Evolutionary conservation across 495 filamentous ascomycete genomes (phyloP).

Genomic region (Rostrohypoxylon terebratum): DNA sequence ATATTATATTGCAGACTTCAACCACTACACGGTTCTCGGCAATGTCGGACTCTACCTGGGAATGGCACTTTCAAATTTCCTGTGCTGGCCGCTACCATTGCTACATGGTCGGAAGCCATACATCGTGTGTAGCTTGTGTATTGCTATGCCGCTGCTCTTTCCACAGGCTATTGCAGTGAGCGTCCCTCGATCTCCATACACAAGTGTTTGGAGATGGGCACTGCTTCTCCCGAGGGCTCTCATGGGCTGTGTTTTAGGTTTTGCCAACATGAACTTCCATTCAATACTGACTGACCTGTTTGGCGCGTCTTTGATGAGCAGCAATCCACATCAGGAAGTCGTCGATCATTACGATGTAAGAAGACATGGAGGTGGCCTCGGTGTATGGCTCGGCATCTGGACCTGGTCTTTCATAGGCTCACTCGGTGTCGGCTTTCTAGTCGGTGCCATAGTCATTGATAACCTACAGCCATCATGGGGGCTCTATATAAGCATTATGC

Average conservation of each 20-base stretch:
- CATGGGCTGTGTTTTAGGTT: conserved; percentile 76
- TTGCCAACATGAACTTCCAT: conserved; percentile 80
- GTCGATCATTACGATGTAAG: conserved; percentile 71
- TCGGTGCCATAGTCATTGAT: conserved; percentile 75
- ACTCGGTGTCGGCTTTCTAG: conserved; percentile 73
- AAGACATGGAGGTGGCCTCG: conserved; percentile 78
- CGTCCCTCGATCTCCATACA: conserved; percentile 64
- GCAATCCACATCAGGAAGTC: conserved; percentile 75
- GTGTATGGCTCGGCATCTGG: conserved; percentile 82
- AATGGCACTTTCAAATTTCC: conserved; percentile 72
- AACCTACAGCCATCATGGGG: conserved; percentile 72
- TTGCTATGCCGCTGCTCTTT: conserved; percentile 78
- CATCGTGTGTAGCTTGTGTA: conserved; percentile 69
- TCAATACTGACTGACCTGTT: conserved; percentile 78
- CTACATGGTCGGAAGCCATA: conserved; percentile 83
- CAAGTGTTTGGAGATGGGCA: conserved; percentile 66
- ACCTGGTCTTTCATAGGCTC: conserved; percentile 78
- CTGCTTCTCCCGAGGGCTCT: conserved; percentile 71
- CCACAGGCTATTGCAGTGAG: conserved; percentile 76
- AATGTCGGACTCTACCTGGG: conserved; percentile 78
- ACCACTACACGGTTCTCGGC: conserved; percentile 74
- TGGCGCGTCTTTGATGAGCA: conserved; percentile 76
- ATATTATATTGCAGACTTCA: conserved; percentile 73
- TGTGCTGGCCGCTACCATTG: conserved; percentile 80
- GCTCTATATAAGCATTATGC: conserved; percentile 74